Evolutionary conservation across 179 eudicot genomes (phyloP), one percentile per base, ranked within the genome.

Genomic region (Sideroxylon spinosum): DNA sequence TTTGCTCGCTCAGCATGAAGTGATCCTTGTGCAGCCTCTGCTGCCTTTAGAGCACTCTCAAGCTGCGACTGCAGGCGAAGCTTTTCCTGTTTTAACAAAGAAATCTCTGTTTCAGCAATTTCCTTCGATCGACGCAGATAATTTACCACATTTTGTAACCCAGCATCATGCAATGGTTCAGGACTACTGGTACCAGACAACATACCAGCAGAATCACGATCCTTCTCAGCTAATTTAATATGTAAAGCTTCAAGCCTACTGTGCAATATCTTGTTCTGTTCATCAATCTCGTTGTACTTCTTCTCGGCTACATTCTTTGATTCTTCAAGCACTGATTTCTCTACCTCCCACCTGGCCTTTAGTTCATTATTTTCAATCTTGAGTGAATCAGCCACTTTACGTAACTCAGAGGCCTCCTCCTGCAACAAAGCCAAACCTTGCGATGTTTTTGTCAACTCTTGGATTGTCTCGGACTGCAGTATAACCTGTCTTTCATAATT

Each of bases 401-500:
- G 92, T 49, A 92, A 85, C 76, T 83, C 86, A 55, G 97, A 85
- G 73, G 89, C 87, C 80, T 94, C 97, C 74, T 85, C 93, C 82
- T 92, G 90, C 74, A 89, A 81, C 65, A 78, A 82, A 73, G 89
- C 86, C 90, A 96, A 86, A 75, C 89, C 92, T 74, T 90, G 88
- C 4, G 99, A 94, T 23, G 99, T 94, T 83, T 84, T 94, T n/a
- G 93, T 96, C 86, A 96, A 76, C 84, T 96, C 99, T 84, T 94
- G 96, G 76, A 96, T 96, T 50, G 99, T 94, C 82, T 92, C 98
- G 6, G 96, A 90, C 82, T 94, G 99, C 77, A 91, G 85, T 68
- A 96, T 86, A 80, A 90, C 95, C 94, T 96, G 99, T 85, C 98
- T 89, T 82, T 94, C 97, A 82, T 96, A 96, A 81, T 96, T 96